Conservation (phyloP, 2,329 filamentous ascomycete genomes). For the Stagonosporopsis chrysanthemi region DNA sequence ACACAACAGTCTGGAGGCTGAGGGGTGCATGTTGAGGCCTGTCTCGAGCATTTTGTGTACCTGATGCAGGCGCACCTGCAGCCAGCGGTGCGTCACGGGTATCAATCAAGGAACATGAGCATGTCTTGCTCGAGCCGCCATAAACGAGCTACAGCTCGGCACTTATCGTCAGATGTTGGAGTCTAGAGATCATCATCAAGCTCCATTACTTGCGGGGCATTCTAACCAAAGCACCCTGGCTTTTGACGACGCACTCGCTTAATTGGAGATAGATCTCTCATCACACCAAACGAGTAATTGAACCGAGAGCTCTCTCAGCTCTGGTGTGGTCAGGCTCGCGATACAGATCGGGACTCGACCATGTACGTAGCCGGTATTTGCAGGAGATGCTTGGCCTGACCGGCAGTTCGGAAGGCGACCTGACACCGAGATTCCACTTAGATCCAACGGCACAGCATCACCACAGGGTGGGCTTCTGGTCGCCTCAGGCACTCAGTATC, state of each 20-base stretch:
- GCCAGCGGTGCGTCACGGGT: not conserved
- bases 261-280: not conserved
- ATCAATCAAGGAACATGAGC: not conserved
- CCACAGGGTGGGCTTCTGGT: not conserved
- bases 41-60: slow-evolving; percentile 2
- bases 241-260: not conserved
- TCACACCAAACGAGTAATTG: not conserved
- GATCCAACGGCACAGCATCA: not conserved
- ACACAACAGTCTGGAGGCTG: slow-evolving; percentile 26
- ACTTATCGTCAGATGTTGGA: not conserved
- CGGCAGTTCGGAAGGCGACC: not conserved
- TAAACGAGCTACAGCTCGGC: not conserved
- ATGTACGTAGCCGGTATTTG: not conserved
- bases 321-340: not conserved
- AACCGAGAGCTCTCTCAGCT: not conserved
- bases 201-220: not conserved
- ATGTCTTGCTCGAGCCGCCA: slow-evolving; percentile 7
- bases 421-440: not conserved
- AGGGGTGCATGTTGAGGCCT: slow-evolving; percentile 14
- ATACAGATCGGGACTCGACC: not conserved
- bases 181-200: not conserved
- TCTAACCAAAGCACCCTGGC: not conserved
- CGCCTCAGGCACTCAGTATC: not conserved
- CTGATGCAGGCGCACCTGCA: not conserved
- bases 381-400: not conserved